These are phyloP conservation scores for Primulina tabacum DNA, from an alignment of 257 asterid species.

Conservation along the genomic window DNA sequence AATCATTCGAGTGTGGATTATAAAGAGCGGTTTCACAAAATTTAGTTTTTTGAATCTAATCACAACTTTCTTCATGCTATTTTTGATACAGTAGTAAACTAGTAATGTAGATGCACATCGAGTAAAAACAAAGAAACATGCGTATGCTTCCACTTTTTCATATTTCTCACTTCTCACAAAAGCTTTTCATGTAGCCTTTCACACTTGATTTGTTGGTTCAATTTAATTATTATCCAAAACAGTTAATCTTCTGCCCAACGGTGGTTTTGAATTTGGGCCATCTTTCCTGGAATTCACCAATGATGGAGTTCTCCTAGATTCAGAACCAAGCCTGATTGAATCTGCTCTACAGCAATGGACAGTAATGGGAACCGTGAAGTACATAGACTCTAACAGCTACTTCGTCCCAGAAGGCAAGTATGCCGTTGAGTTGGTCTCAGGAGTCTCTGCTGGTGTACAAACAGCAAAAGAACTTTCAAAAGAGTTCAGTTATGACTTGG, in stretches of 20 bases:
- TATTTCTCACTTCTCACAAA: not conserved
- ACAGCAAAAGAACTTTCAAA: slow-evolving; percentile 40
- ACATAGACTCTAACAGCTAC: slow-evolving; percentile 41
- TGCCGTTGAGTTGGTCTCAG: slow-evolving; percentile 50
- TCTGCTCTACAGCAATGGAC: slow-evolving; percentile 64
- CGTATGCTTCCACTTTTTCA: not conserved
- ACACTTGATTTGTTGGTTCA: not conserved
- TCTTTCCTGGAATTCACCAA: slow-evolving; percentile 33
- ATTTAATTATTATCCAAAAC: slow-evolving; percentile 1
- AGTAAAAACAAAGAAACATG: too few relatives aligned
- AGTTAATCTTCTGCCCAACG: slow-evolving; percentile 49
- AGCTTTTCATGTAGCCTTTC: not conserved
- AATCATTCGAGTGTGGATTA: not conserved
- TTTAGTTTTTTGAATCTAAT: not conserved
- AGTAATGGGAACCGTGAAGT: slow-evolving; percentile 50
- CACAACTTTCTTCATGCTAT: too few relatives aligned
- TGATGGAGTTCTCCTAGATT: slow-evolving; percentile 44
- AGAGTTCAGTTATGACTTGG: slow-evolving; percentile 41
- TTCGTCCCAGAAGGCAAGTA: slow-evolving; percentile 57
- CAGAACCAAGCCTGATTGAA: slow-evolving; percentile 49
- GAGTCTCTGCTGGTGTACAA: slow-evolving; percentile 46
- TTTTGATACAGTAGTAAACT: too few relatives aligned
- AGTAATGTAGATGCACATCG: not conserved
- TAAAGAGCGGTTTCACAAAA: too few relatives aligned
- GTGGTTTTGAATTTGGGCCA: slow-evolving; percentile 66